Conservation (phyloP, 345 rosid genomes). For the Euphorbia peplus region DNA sequence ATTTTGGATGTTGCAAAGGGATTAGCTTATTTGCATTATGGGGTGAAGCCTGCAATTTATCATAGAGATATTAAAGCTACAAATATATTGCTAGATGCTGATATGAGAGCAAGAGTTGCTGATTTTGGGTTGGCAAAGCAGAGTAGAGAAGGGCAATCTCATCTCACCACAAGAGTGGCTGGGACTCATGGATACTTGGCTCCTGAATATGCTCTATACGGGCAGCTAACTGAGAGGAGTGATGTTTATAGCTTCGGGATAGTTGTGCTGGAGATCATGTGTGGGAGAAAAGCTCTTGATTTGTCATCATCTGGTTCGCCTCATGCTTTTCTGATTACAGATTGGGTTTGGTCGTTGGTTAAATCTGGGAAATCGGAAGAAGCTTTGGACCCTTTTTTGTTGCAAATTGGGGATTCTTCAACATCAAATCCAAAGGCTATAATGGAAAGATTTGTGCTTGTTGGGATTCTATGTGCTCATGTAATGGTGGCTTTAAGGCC, state of each 20-base stretch:
- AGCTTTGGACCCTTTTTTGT: slow-evolving; percentile 54
- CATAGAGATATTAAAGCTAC: slow-evolving; percentile 90
- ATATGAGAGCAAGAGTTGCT: slow-evolving; percentile 91
- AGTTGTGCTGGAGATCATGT: slow-evolving; percentile 81
- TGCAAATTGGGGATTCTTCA: slow-evolving; percentile 37
- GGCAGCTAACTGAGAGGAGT: slow-evolving; percentile 83
- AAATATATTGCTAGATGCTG: slow-evolving; percentile 72
- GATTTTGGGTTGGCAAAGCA: slow-evolving; percentile 90
- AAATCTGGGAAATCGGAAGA: slow-evolving; percentile 63
- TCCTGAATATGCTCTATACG: slow-evolving; percentile 89
- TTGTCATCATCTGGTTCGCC: slow-evolving; percentile 58
- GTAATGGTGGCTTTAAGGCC: slow-evolving; percentile 93
- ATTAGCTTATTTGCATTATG: slow-evolving; percentile 82
- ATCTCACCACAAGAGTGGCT: slow-evolving; percentile 92
- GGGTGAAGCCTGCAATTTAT: slow-evolving; percentile 89
- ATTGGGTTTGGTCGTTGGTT: slow-evolving; percentile 90
- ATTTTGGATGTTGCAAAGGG: slow-evolving; percentile 89
- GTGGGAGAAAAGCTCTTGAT: slow-evolving; percentile 85
- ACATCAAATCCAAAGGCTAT: slow-evolving; percentile 59
- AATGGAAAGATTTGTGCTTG: slow-evolving; percentile 82
- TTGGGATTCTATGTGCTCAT: slow-evolving; percentile 86
- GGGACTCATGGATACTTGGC: slow-evolving; percentile 96
- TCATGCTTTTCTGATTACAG: slow-evolving; percentile 62
- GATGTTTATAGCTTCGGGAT: slow-evolving; percentile 96
- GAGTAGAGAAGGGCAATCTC: slow-evolving; percentile 86